Evolutionary conservation across 306 rosid species (phyloP).

Genomic region (Quercus ilex): DNA sequence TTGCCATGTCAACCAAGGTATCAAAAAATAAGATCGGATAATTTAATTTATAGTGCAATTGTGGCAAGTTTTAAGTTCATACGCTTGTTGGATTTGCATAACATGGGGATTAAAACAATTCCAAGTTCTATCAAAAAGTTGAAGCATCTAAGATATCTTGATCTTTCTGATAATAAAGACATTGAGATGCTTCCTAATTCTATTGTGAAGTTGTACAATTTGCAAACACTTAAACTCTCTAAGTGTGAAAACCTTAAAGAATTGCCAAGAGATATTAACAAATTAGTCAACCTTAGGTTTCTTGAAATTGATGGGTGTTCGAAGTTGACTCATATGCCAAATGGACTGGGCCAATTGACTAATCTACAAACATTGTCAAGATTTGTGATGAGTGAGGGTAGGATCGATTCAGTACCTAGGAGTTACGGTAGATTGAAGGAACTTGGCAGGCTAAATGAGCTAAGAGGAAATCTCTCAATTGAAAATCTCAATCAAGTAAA

Average conservation of each 20-base stretch:
- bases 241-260: too few relatives aligned
- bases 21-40: accelerated
- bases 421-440: too few relatives aligned
- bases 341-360: too few relatives aligned
- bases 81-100: neutral
- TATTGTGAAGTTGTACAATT: neutral
- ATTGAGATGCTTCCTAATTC: neutral
- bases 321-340: too few relatives aligned
- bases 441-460: too few relatives aligned
- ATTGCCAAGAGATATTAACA: too few relatives aligned
- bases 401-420: too few relatives aligned
- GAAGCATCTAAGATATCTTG: constrained; percentile 7
- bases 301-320: neutral
- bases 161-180: neutral
- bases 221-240: neutral
- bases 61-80: neutral
- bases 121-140: neutral
- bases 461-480: too few relatives aligned
- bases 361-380: too few relatives aligned
- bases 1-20: accelerated
- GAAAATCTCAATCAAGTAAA: too few relatives aligned
- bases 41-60: neutral
- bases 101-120: neutral
- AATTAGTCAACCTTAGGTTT: too few relatives aligned
- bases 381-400: too few relatives aligned